A percentile compares a stretch with the other conserved stretches of the same genome.
Conservation (phyloP, 805 yeast species). For the Hanseniaspora clermontiae region DNA sequence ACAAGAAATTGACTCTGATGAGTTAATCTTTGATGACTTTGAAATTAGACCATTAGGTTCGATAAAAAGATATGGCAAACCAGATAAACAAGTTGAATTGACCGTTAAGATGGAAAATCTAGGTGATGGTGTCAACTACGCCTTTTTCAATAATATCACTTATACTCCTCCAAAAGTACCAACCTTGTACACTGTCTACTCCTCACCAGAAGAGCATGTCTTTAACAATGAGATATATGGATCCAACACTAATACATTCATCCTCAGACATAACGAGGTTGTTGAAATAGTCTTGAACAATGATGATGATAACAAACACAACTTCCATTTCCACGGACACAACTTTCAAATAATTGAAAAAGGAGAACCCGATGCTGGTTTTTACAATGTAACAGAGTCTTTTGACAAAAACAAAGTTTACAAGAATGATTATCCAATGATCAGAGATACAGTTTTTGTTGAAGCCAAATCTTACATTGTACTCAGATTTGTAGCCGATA, state of each 20-base stretch:
- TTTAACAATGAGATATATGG: constrained; percentile 57
- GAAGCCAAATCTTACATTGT: constrained; percentile 58
- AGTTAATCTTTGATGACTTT: constrained; percentile 27
- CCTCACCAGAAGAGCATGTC: constrained; percentile 45
- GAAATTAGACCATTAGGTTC: constrained; percentile 33
- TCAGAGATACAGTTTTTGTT: constrained; percentile 61
- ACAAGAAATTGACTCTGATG: constrained; percentile 19
- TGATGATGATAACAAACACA: constrained; percentile 66
- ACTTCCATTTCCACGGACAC: constrained; percentile 71
- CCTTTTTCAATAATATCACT: constrained; percentile 58
- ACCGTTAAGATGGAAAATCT: constrained; percentile 54
- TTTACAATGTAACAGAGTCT: constrained; percentile 37
- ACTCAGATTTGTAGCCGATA: constrained; percentile 62
- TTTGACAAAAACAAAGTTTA: constrained; percentile 26
- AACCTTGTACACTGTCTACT: constrained; percentile 48
- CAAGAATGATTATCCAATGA: constrained; percentile 41
- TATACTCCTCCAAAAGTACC: constrained; percentile 61
- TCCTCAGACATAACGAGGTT: constrained; percentile 48
- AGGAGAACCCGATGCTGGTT: constrained; percentile 41
- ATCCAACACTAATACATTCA: constrained; percentile 49
- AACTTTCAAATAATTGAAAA: constrained; percentile 49
- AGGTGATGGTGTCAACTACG: constrained; percentile 64
- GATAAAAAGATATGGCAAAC: constrained; percentile 38
- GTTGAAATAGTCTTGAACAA: constrained; percentile 71
- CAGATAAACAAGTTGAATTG: constrained; percentile 49